Conservation (phyloP, 768 basidiomycete species). For the Amanita muscaria region DNA sequence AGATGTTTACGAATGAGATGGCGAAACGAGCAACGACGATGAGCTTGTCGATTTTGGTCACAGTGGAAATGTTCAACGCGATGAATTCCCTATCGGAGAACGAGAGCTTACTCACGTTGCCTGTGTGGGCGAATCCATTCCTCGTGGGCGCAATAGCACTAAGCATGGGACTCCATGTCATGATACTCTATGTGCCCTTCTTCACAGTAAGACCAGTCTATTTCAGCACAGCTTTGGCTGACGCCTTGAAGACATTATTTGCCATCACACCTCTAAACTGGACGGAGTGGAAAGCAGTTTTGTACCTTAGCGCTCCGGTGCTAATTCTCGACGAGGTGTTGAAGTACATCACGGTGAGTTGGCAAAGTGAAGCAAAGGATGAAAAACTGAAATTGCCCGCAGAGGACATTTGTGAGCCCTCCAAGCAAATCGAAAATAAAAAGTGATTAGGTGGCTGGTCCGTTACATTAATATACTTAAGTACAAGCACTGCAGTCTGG, state of each 20-base stretch:
- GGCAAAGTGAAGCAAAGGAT: not conserved
- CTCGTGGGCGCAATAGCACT: conserved; percentile 82
- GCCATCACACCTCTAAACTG: conserved; percentile 92
- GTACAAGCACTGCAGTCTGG: too few relatives aligned
- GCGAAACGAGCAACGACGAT: conserved; percentile 88
- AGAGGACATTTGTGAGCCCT: conserved; percentile 45
- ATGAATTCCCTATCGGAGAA: conserved; percentile 99
- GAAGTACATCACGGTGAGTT: conserved; percentile 71
- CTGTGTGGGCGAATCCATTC: conserved; percentile 92
- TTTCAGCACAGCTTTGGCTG: conserved; percentile 1
- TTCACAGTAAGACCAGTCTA: conserved; percentile 59
- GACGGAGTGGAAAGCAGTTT: conserved; percentile 90
- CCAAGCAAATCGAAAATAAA: conserved; percentile 29
- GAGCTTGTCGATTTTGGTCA: conserved; percentile 93
- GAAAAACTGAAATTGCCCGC: not conserved
- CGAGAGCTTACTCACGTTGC: conserved; percentile 81
- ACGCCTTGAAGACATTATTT: conserved; percentile 55
- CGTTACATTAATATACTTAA: too few relatives aligned
- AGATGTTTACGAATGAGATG: conserved; percentile 89
- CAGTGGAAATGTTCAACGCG: conserved; percentile 95
- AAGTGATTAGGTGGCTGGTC: conserved; percentile 19
- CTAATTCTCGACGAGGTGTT: conserved; percentile 83
- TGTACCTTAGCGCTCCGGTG: conserved; percentile 83
- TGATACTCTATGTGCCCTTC: conserved; percentile 96
- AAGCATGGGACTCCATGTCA: conserved; percentile 89